Conservation (phyloP, 306 rosid genomes). For the Glycine tomentella region DNA sequence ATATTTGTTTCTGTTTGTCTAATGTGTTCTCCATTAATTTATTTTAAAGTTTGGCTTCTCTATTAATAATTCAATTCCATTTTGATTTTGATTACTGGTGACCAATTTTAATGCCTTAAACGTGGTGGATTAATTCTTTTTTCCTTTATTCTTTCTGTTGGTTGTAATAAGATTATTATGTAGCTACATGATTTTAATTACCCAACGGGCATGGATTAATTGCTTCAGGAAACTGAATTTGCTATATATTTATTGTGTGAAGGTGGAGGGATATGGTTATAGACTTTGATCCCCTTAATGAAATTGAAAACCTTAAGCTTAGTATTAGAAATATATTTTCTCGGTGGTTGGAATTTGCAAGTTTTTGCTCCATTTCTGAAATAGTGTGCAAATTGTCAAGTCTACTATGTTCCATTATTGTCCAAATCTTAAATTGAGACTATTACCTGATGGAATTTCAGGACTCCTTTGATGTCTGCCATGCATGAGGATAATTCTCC, state of each 20-base stretch:
- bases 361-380: neutral
- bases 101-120: neutral
- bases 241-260: neutral
- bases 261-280: neutral
- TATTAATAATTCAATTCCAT: neutral
- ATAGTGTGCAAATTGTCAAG: neutral
- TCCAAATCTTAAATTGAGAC: conserved; percentile 21
- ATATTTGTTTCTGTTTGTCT: neutral
- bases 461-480: conserved; percentile 81
- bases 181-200: neutral
- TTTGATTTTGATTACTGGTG: neutral
- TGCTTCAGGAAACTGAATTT: conserved; percentile 23
- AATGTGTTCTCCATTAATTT: neutral
- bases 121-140: neutral
- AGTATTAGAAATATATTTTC: conserved; percentile 20
- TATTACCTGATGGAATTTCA: conserved; percentile 49
- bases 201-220: neutral
- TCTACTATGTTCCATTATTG: neutral
- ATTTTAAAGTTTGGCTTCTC: neutral
- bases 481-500: conserved; percentile 89
- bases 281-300: neutral
- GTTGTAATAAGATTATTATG: neutral
- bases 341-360: neutral
- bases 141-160: neutral
- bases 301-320: neutral